Evolutionary conservation across 805 yeast species (phyloP).

Genomic region (Candida arabinofermentans): DNA sequence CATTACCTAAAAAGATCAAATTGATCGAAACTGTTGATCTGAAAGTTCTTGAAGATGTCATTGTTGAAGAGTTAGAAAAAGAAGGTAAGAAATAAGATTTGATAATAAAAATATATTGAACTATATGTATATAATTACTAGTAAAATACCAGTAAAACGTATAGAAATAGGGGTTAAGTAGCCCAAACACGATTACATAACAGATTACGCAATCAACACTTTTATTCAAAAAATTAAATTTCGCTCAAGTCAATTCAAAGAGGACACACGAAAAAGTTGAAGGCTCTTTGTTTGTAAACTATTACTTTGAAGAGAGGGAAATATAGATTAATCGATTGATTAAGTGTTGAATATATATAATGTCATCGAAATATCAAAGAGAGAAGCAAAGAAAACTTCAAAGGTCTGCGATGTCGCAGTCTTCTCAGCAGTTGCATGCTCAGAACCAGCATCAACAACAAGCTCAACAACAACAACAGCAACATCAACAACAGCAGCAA

Average conservation of each 20-base stretch:
- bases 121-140: not conserved
- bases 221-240: too few species aligned
- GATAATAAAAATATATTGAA: not conserved
- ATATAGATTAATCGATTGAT: too few species aligned
- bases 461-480: constrained; percentile 8
- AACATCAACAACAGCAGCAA: constrained; percentile 3
- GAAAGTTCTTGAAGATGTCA: constrained; percentile 68
- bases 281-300: not conserved
- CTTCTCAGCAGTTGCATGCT: not conserved
- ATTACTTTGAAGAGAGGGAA: not conserved
- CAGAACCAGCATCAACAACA: constrained; percentile 2
- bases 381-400: constrained; percentile 17
- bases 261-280: too few species aligned
- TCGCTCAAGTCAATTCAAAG: too few species aligned
- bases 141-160: not conserved
- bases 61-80: constrained; percentile 64
- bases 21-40: constrained; percentile 69
- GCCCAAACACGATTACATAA: constrained; percentile 8
- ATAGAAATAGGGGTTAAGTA: constrained; percentile 11
- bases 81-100: constrained; percentile 24
- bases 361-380: constrained; percentile 17
- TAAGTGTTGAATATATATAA: too few species aligned
- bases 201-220: too few species aligned
- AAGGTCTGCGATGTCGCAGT: constrained; percentile 1
- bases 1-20: constrained; percentile 70